phyloP scores from a whole-genome alignment of 805 yeast species.

The Candida ortonii region DNA sequence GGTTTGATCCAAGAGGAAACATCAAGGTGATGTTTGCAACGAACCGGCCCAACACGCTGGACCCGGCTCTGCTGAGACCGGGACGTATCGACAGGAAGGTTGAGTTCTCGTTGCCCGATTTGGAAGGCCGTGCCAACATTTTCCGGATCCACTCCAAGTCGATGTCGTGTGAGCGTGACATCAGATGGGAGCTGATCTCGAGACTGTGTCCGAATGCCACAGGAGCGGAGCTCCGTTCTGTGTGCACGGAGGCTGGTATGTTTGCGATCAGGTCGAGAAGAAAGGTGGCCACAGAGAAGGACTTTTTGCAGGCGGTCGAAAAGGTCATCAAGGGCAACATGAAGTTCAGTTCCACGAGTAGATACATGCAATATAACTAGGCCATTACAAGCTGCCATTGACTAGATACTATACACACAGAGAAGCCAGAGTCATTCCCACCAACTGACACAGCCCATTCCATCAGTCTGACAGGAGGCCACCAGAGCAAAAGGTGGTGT shows the following conservation, averaged over 20 bases:
- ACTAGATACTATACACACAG: no score
- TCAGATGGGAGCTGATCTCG: slow-evolving; percentile 97
- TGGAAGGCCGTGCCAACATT: slow-evolving; percentile 97
- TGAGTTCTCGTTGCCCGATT: slow-evolving; percentile 92
- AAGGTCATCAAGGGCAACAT: slow-evolving; percentile 98
- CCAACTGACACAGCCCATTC: slow-evolving; percentile 96
- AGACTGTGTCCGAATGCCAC: slow-evolving; percentile 97
- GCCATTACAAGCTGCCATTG: slow-evolving; percentile 1
- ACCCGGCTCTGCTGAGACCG: slow-evolving; percentile 96
- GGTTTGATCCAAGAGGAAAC: slow-evolving; percentile 98
- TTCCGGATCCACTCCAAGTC: slow-evolving; percentile 96
- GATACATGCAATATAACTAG: slow-evolving; percentile 97
- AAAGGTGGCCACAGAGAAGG: slow-evolving; percentile 97
- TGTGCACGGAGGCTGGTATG: slow-evolving; percentile 99
- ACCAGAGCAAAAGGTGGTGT: slow-evolving; percentile 80
- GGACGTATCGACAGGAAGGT: slow-evolving; percentile 99
- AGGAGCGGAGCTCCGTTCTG: slow-evolving; percentile 98
- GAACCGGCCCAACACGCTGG: slow-evolving; percentile 95
- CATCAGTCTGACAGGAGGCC: slow-evolving; percentile 92
- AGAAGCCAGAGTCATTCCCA: slow-evolving; percentile 55
- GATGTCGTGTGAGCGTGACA: slow-evolving; percentile 96
- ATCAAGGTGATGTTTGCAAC: slow-evolving; percentile 99
- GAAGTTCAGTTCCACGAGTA: slow-evolving; percentile 95
- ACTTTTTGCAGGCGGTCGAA: slow-evolving; percentile 95
- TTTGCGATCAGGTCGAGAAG: slow-evolving; percentile 98